Conservation (phyloP, 257 asterid genomes). For the Hygrophila difformis region DNA sequence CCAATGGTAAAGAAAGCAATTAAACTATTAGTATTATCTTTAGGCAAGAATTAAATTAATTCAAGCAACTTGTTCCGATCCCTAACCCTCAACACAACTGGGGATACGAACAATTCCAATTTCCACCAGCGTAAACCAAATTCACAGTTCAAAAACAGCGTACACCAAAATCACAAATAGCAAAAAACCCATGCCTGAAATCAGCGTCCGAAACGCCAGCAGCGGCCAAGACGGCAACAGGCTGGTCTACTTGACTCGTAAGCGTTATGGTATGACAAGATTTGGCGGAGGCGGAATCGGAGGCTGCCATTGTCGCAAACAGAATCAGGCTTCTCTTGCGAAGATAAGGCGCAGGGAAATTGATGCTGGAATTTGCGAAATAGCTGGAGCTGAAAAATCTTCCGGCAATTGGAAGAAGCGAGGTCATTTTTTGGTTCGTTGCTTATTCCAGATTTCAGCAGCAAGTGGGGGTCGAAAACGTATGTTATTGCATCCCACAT, state of each 20-base stretch:
- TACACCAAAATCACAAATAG: not conserved
- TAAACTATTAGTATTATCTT: too few species aligned
- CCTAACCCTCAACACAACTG: not conserved
- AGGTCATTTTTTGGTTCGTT: too few species aligned
- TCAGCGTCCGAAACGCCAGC: constrained; percentile 63
- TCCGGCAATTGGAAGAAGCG: constrained; percentile 18
- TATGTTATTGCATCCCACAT: too few species aligned
- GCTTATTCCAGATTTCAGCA: too few species aligned
- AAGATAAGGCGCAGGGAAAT: not conserved
- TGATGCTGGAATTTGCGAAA: constrained; percentile 18
- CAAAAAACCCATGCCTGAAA: constrained; percentile 39
- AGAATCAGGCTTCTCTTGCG: constrained; percentile 9
- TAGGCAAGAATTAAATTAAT: too few species aligned
- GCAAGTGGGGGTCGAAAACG: too few species aligned
- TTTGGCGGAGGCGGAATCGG: constrained; percentile 36
- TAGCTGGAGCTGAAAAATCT: constrained; percentile 9
- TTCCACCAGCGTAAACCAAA: not conserved
- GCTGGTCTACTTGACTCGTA: constrained; percentile 49
- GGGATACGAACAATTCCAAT: constrained; percentile 2
- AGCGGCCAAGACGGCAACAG: constrained; percentile 54
- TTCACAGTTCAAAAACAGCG: not conserved
- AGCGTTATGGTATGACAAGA: constrained; percentile 44
- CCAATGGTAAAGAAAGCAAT: too few species aligned
- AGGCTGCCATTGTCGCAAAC: constrained; percentile 38
- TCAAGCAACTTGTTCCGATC: too few species aligned